Percentiles rank a stretch among this genome's conserved stretches.
Conservation (phyloP, 2,329 filamentous ascomycete species). For the Penicillium sp. region DNA sequence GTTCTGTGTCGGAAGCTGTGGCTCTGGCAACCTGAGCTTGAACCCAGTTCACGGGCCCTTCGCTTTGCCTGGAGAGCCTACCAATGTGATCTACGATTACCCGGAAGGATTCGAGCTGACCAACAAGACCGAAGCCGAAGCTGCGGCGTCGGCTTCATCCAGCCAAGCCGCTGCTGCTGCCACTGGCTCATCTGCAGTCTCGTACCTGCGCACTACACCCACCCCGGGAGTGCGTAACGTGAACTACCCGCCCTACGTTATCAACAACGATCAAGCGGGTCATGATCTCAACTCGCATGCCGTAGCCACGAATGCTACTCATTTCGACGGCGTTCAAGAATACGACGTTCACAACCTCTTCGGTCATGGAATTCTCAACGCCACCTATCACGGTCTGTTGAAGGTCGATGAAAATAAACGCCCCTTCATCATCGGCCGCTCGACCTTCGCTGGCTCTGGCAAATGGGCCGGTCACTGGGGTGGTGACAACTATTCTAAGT, state of each 20-base stretch:
- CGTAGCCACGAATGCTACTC: constrained; percentile 75
- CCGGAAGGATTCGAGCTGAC: constrained; percentile 71
- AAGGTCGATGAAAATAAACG: constrained; percentile 66
- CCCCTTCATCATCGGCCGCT: constrained; percentile 81
- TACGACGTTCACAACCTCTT: constrained; percentile 85
- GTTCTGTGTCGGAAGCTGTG: constrained; percentile 73
- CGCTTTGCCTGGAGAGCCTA: constrained; percentile 64
- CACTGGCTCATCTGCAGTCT: constrained; percentile 40
- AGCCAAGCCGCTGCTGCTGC: constrained; percentile 52
- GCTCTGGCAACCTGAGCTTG: constrained; percentile 62
- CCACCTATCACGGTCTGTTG: constrained; percentile 72
- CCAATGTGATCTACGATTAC: constrained; percentile 61
- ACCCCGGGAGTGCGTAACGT: constrained; percentile 67
- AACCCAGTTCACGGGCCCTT: constrained; percentile 72
- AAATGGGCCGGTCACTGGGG: constrained; percentile 81
- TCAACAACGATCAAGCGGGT: constrained; percentile 65
- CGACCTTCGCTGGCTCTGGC: constrained; percentile 76
- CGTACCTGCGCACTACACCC: constrained; percentile 61
- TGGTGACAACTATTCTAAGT: constrained; percentile 71
- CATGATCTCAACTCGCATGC: constrained; percentile 74
- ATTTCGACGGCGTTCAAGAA: constrained; percentile 70
- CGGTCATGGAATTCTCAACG: constrained; percentile 73
- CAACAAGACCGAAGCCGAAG: constrained; percentile 67
- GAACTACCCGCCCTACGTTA: constrained; percentile 73
- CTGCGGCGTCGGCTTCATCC: constrained; percentile 57